Conservation (phyloP, 495 filamentous ascomycete species). For the Annulohypoxylon moriforme region DNA sequence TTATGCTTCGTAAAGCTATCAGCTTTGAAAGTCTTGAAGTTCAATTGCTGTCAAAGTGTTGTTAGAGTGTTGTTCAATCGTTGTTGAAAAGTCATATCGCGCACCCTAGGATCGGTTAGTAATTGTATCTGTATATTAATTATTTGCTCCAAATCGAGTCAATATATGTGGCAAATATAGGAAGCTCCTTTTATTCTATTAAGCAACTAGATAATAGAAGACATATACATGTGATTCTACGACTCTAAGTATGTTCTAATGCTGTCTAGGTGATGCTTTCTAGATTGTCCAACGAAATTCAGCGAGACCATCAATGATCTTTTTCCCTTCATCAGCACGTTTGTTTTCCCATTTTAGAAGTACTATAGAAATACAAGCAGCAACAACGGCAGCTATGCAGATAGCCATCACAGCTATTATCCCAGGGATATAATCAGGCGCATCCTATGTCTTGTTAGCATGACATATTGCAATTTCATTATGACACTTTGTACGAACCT, state of each 20-base stretch:
- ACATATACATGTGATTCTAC: too few species aligned
- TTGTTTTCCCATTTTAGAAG: constrained; percentile 48
- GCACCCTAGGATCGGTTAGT: neutral
- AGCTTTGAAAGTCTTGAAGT: too few species aligned
- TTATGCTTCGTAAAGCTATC: too few species aligned
- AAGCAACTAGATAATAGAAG: neutral
- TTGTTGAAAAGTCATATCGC: too few species aligned
- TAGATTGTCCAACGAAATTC: constrained; percentile 53
- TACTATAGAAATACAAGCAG: constrained; percentile 37
- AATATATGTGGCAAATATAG: too few species aligned
- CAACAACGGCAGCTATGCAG: constrained; percentile 37
- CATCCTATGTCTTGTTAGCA: constrained; percentile 51
- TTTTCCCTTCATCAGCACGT: constrained; percentile 46
- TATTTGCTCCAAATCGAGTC: too few species aligned
- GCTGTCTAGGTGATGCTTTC: neutral
- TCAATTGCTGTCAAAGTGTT: too few species aligned
- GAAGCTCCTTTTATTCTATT: too few species aligned
- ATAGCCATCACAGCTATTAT: constrained; percentile 52
- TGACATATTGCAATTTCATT: neutral
- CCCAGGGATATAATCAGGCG: constrained; percentile 67
- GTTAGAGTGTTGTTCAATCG: too few species aligned
- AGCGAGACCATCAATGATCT: constrained; percentile 43
- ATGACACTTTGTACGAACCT: constrained; percentile 41
- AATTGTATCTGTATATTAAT: neutral
- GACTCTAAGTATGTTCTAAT: too few species aligned